Conservation (phyloP, 2,329 filamentous ascomycete species). For the Colletotrichum costaricense region DNA sequence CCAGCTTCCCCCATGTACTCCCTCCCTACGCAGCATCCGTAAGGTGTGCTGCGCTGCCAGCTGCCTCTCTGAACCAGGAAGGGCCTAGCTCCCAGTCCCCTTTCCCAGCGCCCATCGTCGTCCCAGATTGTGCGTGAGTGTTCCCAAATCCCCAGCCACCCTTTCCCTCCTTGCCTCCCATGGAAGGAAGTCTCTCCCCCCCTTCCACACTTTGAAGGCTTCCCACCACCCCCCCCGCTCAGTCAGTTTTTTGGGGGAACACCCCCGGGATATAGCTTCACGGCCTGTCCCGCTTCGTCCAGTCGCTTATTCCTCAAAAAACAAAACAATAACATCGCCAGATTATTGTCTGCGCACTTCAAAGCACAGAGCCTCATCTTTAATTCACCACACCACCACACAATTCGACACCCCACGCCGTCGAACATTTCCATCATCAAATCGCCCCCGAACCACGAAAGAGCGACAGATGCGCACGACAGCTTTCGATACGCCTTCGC, state of each 20-base stretch:
- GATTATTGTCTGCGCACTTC: conserved; percentile 4
- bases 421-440: neutral
- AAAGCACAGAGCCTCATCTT: conserved; percentile 19
- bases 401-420: neutral
- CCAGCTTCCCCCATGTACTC: no score
- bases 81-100: neutral
- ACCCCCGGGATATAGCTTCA: conserved; percentile 34
- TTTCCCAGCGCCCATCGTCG: conserved; percentile 8
- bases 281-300: conserved; percentile 32
- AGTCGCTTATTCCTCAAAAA: conserved; percentile 25
- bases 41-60: neutral
- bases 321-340: conserved; percentile 38
- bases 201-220: neutral
- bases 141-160: conserved; percentile 10
- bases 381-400: neutral
- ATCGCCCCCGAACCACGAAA: neutral
- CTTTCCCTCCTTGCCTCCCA: conserved; percentile 4
- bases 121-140: neutral
- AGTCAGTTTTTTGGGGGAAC: conserved; percentile 22
- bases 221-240: conserved; percentile 5
- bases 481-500: conserved; percentile 36
- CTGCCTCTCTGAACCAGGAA: neutral
- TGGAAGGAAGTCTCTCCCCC: no score
- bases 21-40: no score
- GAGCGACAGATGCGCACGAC: conserved; percentile 31